Base-by-base conservation (phyloP, 2,329 filamentous ascomycete species). In the Microdochium paspali region DNA sequence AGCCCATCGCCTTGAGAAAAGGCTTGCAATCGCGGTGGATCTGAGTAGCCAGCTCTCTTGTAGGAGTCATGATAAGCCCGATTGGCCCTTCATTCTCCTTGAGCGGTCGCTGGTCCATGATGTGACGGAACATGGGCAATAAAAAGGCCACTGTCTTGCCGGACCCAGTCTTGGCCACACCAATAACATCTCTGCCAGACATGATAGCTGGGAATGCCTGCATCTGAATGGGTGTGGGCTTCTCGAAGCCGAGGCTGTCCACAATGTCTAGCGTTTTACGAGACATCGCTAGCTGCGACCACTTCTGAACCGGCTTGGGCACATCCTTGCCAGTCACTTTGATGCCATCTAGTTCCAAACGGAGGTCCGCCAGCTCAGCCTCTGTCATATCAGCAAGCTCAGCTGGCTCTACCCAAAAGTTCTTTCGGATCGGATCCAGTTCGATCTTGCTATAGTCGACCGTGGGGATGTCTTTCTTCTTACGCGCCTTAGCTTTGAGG, bases 131-230 rank as follows among this genome's bases (percentile, higher is more conserved):
- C 89, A 97, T 96, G 31, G 93, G 93, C 42, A 98, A 77, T 25
- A 95, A 70, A 62, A 97, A 98, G 5, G 93, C 93, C 58, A 97
- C 82, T 0, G 93, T 98, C 71, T 98, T 98, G 63, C 93, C 93
- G 24, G 93, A 97, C 4, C 93, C 93, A 24, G 93, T 98, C 71
- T 97, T 97, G 18, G 93, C 93, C 46, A 98, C 90, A 54, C 90
- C 93, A 53, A 98, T 89, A 31, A 96, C 87, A 70, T 98, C 93
- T 55, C 90, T 82, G 10, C 93, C 93, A 24, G 90, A 95, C 87
- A 97, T 96, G 58, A 96, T 87, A 10, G 90, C 84, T 2, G 93
- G 93, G 50, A 97, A 82, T 2, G 93, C 93, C 66, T 98, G 93
- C 66, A 90, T 84, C 66, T 98, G 93, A 57, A 98, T 97, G 1